Percentiles rank a stretch among this genome's conserved stretches.
phyloP scores from a whole-genome alignment of 2,329 filamentous ascomycete genomes.

The Aspergillus niger region DNA sequence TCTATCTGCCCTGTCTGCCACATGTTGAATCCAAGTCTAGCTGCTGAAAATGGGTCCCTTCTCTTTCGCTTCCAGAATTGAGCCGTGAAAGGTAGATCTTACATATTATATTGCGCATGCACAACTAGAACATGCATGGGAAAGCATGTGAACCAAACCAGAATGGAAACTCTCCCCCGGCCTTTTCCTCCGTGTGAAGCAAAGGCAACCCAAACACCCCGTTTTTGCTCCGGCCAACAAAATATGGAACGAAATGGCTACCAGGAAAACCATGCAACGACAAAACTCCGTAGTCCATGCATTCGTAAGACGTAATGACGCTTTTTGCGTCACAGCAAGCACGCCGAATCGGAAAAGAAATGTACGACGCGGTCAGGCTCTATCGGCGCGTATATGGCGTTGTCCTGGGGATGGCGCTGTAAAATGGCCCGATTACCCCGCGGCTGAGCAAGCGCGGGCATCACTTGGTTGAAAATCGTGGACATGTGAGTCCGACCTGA shows the following conservation, averaged over 20 bases:
- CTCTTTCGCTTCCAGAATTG: neutral
- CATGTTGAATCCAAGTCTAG: neutral
- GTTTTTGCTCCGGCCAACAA: slow-evolving; percentile 19
- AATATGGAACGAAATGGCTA: slow-evolving; percentile 27
- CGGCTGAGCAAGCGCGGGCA: neutral
- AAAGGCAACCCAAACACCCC: slow-evolving; percentile 26
- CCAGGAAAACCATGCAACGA: slow-evolving; percentile 33
- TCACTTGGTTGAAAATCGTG: neutral
- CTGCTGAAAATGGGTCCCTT: neutral
- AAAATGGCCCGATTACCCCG: neutral
- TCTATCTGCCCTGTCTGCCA: neutral
- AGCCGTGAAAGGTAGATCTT: slow-evolving; percentile 17
- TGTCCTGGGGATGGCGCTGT: neutral
- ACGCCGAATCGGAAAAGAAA: slow-evolving; percentile 15
- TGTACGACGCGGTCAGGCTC: slow-evolving; percentile 7
- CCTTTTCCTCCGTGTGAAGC: slow-evolving; percentile 12
- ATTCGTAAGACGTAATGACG: slow-evolving; percentile 38
- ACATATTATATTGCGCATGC: slow-evolving; percentile 23
- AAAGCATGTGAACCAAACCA: neutral
- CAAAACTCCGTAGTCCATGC: slow-evolving; percentile 39
- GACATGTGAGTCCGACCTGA: neutral
- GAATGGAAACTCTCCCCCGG: slow-evolving; percentile 3
- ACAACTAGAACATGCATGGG: slow-evolving; percentile 12
- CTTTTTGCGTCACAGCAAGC: slow-evolving; percentile 18
- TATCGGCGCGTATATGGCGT: neutral